These are phyloP conservation scores for Thielaviopsis punctulata DNA, from an alignment of 2,329 filamentous ascomycete species.

Conservation along the genomic window DNA sequence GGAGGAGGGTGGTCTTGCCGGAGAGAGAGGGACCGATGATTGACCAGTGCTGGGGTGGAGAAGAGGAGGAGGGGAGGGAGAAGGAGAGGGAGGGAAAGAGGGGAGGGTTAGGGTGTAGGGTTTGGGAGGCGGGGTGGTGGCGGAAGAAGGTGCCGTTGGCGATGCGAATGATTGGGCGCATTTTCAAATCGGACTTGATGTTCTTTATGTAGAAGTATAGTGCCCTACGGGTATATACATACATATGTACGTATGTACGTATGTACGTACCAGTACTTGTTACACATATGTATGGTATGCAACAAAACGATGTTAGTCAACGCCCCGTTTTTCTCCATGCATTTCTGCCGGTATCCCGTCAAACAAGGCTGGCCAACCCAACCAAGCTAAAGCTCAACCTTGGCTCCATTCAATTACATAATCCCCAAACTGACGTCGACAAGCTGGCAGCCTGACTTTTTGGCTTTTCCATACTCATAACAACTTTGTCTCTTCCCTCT, in stretches of 20 bases:
- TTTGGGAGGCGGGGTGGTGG: conserved; percentile 42
- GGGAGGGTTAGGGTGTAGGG: conserved; percentile 43
- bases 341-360: background rate
- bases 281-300: no score
- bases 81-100: conserved; percentile 60
- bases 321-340: background rate
- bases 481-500: background rate
- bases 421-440: background rate
- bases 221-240: background rate
- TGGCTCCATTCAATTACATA: no score
- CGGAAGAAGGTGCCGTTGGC: conserved; percentile 70
- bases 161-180: conserved; percentile 45
- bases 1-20: conserved; percentile 68
- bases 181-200: conserved; percentile 15
- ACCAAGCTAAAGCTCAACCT: background rate
- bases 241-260: background rate
- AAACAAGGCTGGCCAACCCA: background rate
- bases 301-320: background rate
- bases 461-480: background rate
- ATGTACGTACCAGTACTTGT: background rate
- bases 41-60: conserved; percentile 53
- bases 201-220: background rate
- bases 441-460: background rate
- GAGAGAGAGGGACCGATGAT: conserved; percentile 64
- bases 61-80: conserved; percentile 41